Conservation (phyloP, 1,284 basidiomycete species). For the Ustilago tritici region DNA sequence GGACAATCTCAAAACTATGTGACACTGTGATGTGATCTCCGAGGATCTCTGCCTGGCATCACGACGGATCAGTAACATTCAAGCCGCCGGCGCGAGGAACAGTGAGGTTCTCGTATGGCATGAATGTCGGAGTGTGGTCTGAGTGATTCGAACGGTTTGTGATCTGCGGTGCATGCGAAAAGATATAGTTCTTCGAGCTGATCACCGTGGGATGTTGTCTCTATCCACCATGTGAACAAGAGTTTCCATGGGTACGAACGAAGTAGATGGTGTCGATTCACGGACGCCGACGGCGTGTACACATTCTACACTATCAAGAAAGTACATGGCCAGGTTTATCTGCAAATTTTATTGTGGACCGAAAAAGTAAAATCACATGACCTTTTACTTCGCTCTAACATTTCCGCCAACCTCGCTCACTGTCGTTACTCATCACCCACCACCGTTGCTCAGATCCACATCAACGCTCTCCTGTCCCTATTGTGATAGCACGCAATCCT, state of each 20-base stretch:
- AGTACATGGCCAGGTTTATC: background rate
- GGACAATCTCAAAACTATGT: no score
- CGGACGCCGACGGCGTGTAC: background rate
- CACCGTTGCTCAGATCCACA: no score
- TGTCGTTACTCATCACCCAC: no score
- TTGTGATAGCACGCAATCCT: background rate
- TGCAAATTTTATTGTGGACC: no score
- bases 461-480: no score
- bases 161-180: background rate
- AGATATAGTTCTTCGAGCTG: background rate
- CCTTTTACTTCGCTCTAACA: no score
- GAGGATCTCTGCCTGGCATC: background rate
- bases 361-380: no score
- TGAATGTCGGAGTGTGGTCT: background rate
- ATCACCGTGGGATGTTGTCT: no score
- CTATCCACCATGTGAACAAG: no score
- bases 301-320: no score
- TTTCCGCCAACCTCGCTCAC: no score
- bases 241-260: background rate
- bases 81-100: background rate
- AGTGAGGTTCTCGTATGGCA: background rate
- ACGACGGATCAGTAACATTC: background rate
- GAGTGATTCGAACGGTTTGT: conserved; percentile 5
- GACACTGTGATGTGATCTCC: background rate
- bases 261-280: background rate